phyloP scores from a whole-genome alignment of 768 basidiomycete species.

The Psilocybe cubensis region DNA sequence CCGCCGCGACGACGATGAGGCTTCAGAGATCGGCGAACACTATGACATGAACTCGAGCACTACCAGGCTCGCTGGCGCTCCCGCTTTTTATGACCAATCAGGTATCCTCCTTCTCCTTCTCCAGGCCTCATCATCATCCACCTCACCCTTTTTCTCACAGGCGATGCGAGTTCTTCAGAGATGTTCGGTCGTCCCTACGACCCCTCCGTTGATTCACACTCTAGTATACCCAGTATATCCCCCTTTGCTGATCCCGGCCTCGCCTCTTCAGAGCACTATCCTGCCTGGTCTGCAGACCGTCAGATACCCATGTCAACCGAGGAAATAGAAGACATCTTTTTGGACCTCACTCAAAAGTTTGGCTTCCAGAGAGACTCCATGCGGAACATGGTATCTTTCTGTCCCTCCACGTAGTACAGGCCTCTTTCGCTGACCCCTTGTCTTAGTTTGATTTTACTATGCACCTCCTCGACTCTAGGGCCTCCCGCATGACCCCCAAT shows the following conservation, averaged over 20 bases:
- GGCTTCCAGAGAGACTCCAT: constrained; percentile 97
- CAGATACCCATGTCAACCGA: constrained; percentile 97
- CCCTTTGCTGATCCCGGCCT: constrained; percentile 61
- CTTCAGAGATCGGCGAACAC: constrained; percentile 56
- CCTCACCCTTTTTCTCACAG: constrained; percentile 17
- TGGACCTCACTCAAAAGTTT: constrained; percentile 98
- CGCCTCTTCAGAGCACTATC: constrained; percentile 73
- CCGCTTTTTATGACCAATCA: constrained; percentile 43
- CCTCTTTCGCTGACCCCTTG: constrained; percentile 4
- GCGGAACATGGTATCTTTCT: constrained; percentile 81
- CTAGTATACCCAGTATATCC: constrained; percentile 58
- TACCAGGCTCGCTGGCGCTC: constrained; percentile 53
- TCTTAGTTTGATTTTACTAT: constrained; percentile 93
- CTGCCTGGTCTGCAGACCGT: constrained; percentile 92
- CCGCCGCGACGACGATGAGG: constrained; percentile 46
- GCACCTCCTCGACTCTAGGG: constrained; percentile 95
- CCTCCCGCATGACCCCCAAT: constrained; percentile 97
- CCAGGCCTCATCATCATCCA: constrained; percentile 4
- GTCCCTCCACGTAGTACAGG: constrained; percentile 1
- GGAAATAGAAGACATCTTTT: constrained; percentile 98
- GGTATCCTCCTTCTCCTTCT: constrained; percentile 18
- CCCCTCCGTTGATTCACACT: constrained; percentile 64
- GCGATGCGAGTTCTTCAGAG: constrained; percentile 35
- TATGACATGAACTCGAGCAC: constrained; percentile 59
- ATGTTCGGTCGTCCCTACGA: constrained; percentile 49